These are phyloP conservation scores for Umbelopsis ramanniana DNA, from an alignment of 192 early-diverging fungal species.

Conservation along the genomic window DNA sequence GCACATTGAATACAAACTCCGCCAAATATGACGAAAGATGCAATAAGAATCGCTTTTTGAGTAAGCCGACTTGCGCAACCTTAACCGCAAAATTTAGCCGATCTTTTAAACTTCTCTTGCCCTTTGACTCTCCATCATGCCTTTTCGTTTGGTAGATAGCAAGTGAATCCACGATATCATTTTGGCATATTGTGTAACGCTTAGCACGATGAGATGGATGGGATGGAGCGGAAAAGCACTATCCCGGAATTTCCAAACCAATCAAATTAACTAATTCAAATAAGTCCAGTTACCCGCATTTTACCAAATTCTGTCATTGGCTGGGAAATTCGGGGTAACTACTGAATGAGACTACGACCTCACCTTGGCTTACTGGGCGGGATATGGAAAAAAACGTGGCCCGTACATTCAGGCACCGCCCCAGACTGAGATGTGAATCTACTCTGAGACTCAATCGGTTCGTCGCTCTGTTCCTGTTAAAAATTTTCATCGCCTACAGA, in stretches of 20 bases:
- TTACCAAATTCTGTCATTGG: not conserved
- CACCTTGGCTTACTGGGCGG: not conserved
- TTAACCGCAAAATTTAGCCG: not conserved
- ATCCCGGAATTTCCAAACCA: conserved; percentile 5
- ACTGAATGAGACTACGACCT: not conserved
- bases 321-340: conserved; percentile 22
- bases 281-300: conserved; percentile 19
- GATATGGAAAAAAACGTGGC: conserved; percentile 10
- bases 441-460: too few relatives aligned
- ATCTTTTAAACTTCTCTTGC: too few relatives aligned
- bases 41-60: not conserved
- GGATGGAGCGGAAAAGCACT: not conserved
- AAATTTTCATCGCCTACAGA: too few relatives aligned
- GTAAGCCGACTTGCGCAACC: not conserved
- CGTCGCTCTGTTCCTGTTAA: too few relatives aligned
- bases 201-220: not conserved
- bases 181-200: not conserved
- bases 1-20: not conserved
- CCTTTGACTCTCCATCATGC: too few relatives aligned
- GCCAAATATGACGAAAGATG: conserved; percentile 9
- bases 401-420: conserved; percentile 12
- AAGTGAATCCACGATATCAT: not conserved
- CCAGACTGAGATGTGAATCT: not conserved
- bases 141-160: too few relatives aligned
- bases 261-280: not conserved